phyloP scores from a whole-genome alignment of 192 early-diverging fungal species.

The Umbelopsis ramanniana region DNA sequence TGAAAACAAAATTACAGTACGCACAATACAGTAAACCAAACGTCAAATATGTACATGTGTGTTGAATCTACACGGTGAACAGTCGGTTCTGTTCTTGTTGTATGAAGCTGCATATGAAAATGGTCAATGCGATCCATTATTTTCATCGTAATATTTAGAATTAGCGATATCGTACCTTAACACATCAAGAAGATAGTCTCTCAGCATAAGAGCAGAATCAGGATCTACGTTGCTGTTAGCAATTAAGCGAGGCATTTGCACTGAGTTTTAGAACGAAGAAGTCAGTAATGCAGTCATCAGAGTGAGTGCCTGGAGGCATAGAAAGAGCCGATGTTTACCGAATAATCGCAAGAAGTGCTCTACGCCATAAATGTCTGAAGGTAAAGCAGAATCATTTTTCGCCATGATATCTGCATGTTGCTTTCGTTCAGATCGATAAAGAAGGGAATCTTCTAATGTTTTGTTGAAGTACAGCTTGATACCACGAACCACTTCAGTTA shows the following conservation, averaged over 20 bases:
- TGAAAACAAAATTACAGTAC: background rate
- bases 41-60: slow-evolving; percentile 7
- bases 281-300: background rate
- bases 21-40: background rate
- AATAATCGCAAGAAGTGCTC: slow-evolving; percentile 96
- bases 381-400: slow-evolving; percentile 68
- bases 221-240: slow-evolving; percentile 91
- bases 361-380: slow-evolving; percentile 90
- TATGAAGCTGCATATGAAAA: background rate
- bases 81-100: slow-evolving; percentile 8
- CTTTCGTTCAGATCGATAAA: slow-evolving; percentile 94
- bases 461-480: slow-evolving; percentile 92
- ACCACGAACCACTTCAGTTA: slow-evolving; percentile 86
- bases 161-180: slow-evolving; percentile 63
- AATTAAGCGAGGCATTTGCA: slow-evolving; percentile 87
- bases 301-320: background rate
- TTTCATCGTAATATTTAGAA: too few species aligned
- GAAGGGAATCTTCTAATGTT: slow-evolving; percentile 82
- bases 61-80: slow-evolving; percentile 4
- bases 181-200: slow-evolving; percentile 78
- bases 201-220: slow-evolving; percentile 77
- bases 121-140: background rate
- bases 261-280: slow-evolving; percentile 41
- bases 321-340: slow-evolving; percentile 53
- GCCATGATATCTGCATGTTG: slow-evolving; percentile 83